Evolutionary conservation across 23 red algal genomes (phyloP).

Genomic region (Gracilaria domingensis): DNA sequence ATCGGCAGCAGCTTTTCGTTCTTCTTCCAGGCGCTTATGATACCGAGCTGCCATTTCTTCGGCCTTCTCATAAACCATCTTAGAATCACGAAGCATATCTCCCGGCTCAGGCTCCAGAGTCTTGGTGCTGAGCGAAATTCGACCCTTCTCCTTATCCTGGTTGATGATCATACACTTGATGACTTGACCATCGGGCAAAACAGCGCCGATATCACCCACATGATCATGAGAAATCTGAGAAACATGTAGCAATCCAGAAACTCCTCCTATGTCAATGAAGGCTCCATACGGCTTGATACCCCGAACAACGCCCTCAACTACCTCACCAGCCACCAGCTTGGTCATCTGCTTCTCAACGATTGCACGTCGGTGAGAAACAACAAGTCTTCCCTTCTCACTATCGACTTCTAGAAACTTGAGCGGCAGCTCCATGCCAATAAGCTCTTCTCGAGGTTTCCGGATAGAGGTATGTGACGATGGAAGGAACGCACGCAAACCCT

Average conservation of each 20-base stretch:
- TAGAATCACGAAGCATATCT: conserved; percentile 90
- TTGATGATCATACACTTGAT: conserved; percentile 95
- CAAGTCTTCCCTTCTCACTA: conserved; percentile 82
- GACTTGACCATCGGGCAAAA: conserved; percentile 68
- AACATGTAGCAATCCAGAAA: conserved; percentile 95
- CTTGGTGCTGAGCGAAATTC: conserved; percentile 96
- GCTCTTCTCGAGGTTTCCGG: conserved; percentile 68
- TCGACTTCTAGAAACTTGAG: conserved; percentile 96
- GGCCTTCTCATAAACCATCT: conserved; percentile 87
- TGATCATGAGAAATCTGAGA: conserved; percentile 98
- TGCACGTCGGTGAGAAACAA: conserved; percentile 93
- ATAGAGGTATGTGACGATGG: conserved; percentile 87
- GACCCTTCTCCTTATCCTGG: conserved; percentile 95
- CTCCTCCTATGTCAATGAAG: conserved; percentile 94
- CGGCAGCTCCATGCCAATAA: conserved; percentile 84
- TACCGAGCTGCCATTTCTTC: conserved; percentile 92
- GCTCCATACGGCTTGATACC: conserved; percentile 97
- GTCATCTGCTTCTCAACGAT: conserved; percentile 89
- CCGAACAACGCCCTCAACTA: conserved; percentile 89
- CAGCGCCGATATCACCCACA: conserved; percentile 80
- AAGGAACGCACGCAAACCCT: conserved; percentile 93
- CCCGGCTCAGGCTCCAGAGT: conserved; percentile 95
- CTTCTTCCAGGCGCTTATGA: conserved; percentile 86
- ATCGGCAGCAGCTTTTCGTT: conserved; percentile 79
- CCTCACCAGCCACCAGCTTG: conserved; percentile 73